A percentile compares a stretch with the other conserved stretches of the same genome.
These are phyloP conservation scores for Citropsis articulata DNA, from an alignment of 345 rosid genomes.

Conservation along the genomic window DNA sequence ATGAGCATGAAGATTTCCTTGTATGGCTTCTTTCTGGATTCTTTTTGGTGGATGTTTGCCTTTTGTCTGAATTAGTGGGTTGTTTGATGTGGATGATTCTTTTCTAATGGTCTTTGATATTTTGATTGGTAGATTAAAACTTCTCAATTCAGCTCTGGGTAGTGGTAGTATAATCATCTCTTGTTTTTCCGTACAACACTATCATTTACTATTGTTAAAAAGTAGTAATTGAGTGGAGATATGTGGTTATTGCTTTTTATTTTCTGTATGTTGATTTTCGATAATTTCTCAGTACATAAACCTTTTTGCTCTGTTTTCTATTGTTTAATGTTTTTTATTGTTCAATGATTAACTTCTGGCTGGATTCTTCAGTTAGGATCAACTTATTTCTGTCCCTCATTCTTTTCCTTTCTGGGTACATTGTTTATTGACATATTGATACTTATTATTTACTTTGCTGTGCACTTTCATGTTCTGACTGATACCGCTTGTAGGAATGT, in stretches of 20 bases:
- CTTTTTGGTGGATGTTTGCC: background rate
- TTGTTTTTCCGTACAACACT: background rate
- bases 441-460: background rate
- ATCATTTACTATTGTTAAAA: background rate
- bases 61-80: background rate
- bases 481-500: slow-evolving; percentile 33
- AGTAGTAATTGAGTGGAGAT: background rate
- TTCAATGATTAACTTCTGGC: background rate
- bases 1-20: background rate
- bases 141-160: background rate
- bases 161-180: background rate
- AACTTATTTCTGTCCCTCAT: background rate
- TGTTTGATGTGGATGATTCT: background rate
- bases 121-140: background rate
- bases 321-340: background rate
- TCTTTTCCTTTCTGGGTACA: background rate
- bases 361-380: background rate
- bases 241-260: background rate
- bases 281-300: no score
- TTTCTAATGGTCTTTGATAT: background rate
- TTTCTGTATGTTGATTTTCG: background rate
- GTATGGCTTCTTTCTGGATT: background rate
- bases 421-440: background rate
- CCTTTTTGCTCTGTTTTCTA: background rate
- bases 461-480: background rate